Conservation (phyloP, 331 rosid genomes). For the Rosa hybrid region DNA sequence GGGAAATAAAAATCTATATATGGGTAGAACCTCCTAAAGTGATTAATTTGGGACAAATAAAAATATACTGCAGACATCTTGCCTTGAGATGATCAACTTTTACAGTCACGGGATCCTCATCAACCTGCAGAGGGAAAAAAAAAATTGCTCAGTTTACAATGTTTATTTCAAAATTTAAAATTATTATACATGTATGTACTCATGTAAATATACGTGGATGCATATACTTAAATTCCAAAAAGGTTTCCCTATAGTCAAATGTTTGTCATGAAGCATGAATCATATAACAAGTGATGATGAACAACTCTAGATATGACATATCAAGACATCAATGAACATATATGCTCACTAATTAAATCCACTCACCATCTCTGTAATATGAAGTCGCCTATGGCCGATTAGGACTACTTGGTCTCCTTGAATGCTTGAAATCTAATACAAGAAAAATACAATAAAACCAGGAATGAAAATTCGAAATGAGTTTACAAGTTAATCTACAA, state of each 20-base stretch:
- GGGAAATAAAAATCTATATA: neutral
- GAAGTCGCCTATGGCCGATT: slow-evolving; percentile 92
- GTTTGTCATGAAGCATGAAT: neutral
- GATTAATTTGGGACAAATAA: slow-evolving; percentile 17
- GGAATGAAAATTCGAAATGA: neutral
- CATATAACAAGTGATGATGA: neutral
- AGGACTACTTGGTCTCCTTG: slow-evolving; percentile 88
- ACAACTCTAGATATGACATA: neutral
- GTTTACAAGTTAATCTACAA: slow-evolving; percentile 5
- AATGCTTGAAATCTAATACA: slow-evolving; percentile 86
- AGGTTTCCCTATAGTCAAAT: neutral
- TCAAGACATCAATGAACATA: neutral
- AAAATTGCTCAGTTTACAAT: slow-evolving; percentile 12
- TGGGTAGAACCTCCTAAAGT: slow-evolving; percentile 20
- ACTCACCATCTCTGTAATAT: slow-evolving; percentile 90
- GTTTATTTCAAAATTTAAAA: neutral
- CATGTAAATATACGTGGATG: neutral
- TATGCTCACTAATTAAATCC: slow-evolving; percentile 20
- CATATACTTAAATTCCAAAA: neutral
- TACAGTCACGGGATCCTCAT: slow-evolving; percentile 91
- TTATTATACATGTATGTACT: neutral
- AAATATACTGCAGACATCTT: slow-evolving; percentile 25
- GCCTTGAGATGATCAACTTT: slow-evolving; percentile 99
- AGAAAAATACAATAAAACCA: slow-evolving; percentile 11
- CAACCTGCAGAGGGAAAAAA: slow-evolving; percentile 52